phyloP scores from a whole-genome alignment of 2,329 filamentous ascomycete species.

The Alternaria gaisen region DNA sequence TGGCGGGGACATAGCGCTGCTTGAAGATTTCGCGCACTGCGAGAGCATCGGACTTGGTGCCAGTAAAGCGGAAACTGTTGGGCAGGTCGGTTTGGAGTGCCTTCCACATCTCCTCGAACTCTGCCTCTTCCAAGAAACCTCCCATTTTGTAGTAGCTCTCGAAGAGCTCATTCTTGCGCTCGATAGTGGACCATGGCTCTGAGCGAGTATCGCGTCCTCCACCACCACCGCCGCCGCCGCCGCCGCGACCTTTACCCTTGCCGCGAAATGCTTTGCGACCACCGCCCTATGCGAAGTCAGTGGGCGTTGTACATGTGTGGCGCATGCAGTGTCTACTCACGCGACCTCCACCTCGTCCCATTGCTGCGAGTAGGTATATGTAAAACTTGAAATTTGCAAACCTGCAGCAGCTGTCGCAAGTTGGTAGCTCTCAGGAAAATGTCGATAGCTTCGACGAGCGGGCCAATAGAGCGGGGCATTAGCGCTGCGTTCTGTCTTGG shows the following conservation, averaged over 20 bases:
- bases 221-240: conserved; percentile 42
- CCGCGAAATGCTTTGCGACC: conserved; percentile 43
- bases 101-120: conserved; percentile 84
- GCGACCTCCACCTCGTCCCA: conserved; percentile 41
- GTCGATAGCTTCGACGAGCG: conserved; percentile 29
- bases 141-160: conserved; percentile 81
- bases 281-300: conserved; percentile 37
- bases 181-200: conserved; percentile 63
- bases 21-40: conserved; percentile 89
- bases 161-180: conserved; percentile 83
- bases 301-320: background rate
- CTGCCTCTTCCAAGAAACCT: conserved; percentile 77
- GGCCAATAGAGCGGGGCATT: conserved; percentile 20
- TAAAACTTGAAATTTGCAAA: conserved; percentile 12
- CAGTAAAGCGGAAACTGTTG: conserved; percentile 97
- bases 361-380: conserved; percentile 26
- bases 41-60: conserved; percentile 94
- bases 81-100: conserved; percentile 84
- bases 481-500: conserved; percentile 29
- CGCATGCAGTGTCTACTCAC: conserved; percentile 27
- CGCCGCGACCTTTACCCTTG: conserved; percentile 40
- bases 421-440: conserved; percentile 38
- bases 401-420: conserved; percentile 31
- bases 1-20: conserved; percentile 88
- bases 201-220: conserved; percentile 41